Evolutionary conservation across 768 basidiomycete genomes (phyloP).

Genomic region (Leccinum sublutescens): DNA sequence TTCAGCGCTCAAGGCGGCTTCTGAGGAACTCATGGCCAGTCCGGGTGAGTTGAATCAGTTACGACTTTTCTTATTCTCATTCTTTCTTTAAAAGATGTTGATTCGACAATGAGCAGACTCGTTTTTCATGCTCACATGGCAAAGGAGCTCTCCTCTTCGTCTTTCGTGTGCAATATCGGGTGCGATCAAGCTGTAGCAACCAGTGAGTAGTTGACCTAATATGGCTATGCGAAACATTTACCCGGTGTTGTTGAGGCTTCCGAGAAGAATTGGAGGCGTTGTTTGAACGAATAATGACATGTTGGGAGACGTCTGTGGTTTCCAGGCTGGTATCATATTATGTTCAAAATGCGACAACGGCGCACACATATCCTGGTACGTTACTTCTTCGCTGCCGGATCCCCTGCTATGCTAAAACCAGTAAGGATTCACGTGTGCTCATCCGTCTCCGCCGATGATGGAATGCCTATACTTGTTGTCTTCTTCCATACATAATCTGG

Average conservation of each 20-base stretch:
- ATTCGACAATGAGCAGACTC: slow-evolving; percentile 30
- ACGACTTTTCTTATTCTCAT: slow-evolving; percentile 4
- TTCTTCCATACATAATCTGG: slow-evolving; percentile 54
- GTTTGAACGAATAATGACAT: slow-evolving; percentile 46
- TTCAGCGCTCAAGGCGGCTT: slow-evolving; percentile 39
- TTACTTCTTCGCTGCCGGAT: slow-evolving; percentile 1
- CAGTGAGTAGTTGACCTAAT: slow-evolving; percentile 31
- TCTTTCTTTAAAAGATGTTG: slow-evolving; percentile 4
- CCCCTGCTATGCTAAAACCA: slow-evolving; percentile 12
- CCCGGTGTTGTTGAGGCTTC: slow-evolving; percentile 44
- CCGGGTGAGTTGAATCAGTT: slow-evolving; percentile 33
- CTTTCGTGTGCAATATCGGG: slow-evolving; percentile 42
- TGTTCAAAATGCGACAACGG: slow-evolving; percentile 3
- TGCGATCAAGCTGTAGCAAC: slow-evolving; percentile 36
- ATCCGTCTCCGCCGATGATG: slow-evolving; percentile 55
- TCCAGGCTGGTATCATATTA: slow-evolving; percentile 25
- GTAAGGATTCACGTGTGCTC: slow-evolving; percentile 25
- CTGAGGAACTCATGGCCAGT: slow-evolving; percentile 31
- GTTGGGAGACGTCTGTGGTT: slow-evolving; percentile 53
- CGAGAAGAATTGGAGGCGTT: slow-evolving; percentile 40
- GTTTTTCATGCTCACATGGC: slow-evolving; percentile 51
- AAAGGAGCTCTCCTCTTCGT: slow-evolving; percentile 44
- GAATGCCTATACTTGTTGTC: slow-evolving; percentile 55
- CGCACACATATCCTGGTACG: slow-evolving; percentile 13
- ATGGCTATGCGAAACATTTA: slow-evolving; percentile 5